Base-by-base conservation (phyloP, 768 basidiomycete genomes). In the Tulasnella calospora region DNA sequence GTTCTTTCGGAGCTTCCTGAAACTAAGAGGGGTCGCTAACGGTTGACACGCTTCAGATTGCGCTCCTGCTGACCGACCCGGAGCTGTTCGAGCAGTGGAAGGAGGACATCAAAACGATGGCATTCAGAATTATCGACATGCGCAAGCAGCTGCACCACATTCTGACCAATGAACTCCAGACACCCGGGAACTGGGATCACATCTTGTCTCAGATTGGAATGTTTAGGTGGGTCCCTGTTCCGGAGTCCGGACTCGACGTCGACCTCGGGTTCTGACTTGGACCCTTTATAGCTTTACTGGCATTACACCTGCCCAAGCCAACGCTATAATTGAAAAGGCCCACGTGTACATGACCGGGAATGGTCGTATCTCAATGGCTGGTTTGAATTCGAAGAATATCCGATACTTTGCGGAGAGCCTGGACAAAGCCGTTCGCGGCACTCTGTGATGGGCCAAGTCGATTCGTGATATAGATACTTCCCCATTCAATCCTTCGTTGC, bases 161-260 rank as follows among this genome's bases (percentile, higher is more conserved):
- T 82, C 84, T 98, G 83, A 92, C 89, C 27, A 88, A 94, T 80
- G 91, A 92, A 83, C 84, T 95, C 80, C 89, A 92, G 82, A 96
- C 94, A 73, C 96, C 96, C 4, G 95, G 96, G 8, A 90, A 90
- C 82, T 99, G 98, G 98, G 90, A 92, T n/a, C 97, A 99, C 85
- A 97, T 99, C 82, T 86, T 92, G 81, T 89, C 90, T 74, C 98
- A 99, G 87, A 99, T 99, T 85, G 97, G 96, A 78, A 98, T 97
- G 96, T 98, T 96, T 88, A 95, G 93, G 91, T 95, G 83, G 79
- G 87, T 82, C 44, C 44, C 17, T 17, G 10, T 44, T 15, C 71
- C 47, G 27, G 38, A 27, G 40, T 70, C n/a, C 38, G 10, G 78
- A 74, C 27, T 55, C 46, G 47, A 10, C 41, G 33, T 51, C 33